Base-by-base conservation (phyloP, 257 asterid genomes). In the Perilla frutescens region DNA sequence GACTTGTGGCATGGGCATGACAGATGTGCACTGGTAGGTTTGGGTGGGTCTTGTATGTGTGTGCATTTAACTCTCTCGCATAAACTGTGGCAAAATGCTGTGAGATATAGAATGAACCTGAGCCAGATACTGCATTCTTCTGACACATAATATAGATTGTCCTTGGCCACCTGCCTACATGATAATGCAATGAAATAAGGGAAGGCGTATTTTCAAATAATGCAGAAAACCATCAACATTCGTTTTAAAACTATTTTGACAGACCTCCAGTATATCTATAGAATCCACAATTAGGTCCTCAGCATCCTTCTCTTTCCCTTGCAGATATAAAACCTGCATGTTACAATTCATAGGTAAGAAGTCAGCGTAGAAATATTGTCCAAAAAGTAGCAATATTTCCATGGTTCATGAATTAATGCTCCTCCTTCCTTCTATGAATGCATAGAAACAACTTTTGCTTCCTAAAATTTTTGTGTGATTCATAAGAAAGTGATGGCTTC, bases 141-240 rank as follows among this genome's bases (percentile, higher is more conserved):
- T 85, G 74, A 89, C 71, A 69, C 93, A 90, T 57, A 73, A 47
- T 67, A 73, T 56, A 54, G 92, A 87, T 77, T 88, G 91, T 73
- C 97, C 96, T 65, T 71, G 89, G 62, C 95, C 97, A 26, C 62
- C 89, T 39, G 86, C 95, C 98, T 93, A 57, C 88, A 87, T 62
- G 50, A 72, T 58, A 81, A 63, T 31, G 62, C 66, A 80, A 73
- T 62, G 67, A 65, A 64, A 37, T 71, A 31, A 67, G 72, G 43
- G 51, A 75, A 66, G n/a, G 63, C 12, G 78, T 54, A 58, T 15
- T 54, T 45, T 60, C 20, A 5, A 55, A 48, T 41, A 61, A 39
- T 7, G 56, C 50, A 37, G 57, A 53, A 60, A 69, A 70, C 36
- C 70, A 74, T 55, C 70, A 71, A 68, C 56, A 72, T 57, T 76